Evolutionary conservation across 805 yeast species (phyloP), one percentile per base, ranked within the genome.

Genomic region (Candida parachauliodes): DNA sequence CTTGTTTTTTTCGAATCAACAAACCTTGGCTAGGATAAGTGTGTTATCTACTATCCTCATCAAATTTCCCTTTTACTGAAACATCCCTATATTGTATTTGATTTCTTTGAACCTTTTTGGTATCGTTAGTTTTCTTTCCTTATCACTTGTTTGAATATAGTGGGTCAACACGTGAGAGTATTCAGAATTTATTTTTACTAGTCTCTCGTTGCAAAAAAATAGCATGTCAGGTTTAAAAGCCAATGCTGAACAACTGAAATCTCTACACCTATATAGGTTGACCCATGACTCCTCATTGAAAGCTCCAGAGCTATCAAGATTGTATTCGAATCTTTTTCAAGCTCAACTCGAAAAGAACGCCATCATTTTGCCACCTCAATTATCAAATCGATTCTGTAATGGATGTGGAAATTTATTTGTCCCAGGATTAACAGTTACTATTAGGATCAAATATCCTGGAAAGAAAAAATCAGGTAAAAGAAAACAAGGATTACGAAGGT

Each of bases 401-500:
- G 33, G 40, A 8, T 68, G 73, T 42, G 67, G 67, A 5, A 41
- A 49, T 6, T 34, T 58, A 15, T 49, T 43, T 30, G 52, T 68
- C 1, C 65, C 71, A 1, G 73, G 73, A 2, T 44, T 65, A 28
- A 57, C 63, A 2, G 44, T 52, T 17, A 40, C 52, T 8, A 39
- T 41, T 23, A 44, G 59, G 12, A 49, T 64, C 3, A 34, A 32
- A 17, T 62, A 51, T 41, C 32, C 39, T 36, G 35, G 37, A 41
- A 32, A 39, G 28, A 18, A 31, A 20, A 34, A 16, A 10, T 16
- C 15, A 18, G 11, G 11, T 15, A 10, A 14, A 6, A 27, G 15
- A 18, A 24, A 24, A 14, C 9, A 24, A n/a, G 27, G 32, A 16
- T 12, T 17, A 14, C 21, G 48, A 23, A 33, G 32, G 5, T 32